Conservation (phyloP, 2,329 filamentous ascomycete species). For the Hyphodiscus sp. region DNA sequence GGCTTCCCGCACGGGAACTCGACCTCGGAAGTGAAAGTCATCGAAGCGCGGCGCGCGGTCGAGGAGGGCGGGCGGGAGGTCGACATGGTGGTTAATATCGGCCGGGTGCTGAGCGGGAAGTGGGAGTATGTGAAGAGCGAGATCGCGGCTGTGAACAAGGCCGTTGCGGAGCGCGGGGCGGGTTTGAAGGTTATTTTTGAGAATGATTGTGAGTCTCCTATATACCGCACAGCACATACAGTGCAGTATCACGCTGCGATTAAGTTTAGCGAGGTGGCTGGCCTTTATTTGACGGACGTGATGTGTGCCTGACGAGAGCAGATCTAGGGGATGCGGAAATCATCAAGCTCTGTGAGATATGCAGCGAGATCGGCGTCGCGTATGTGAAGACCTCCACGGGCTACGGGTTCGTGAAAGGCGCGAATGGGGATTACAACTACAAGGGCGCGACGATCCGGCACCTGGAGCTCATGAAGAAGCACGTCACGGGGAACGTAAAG, state of each 20-base stretch:
- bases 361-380: slow-evolving; percentile 42
- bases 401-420: slow-evolving; percentile 53
- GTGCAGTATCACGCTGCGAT: no score
- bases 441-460: slow-evolving; percentile 45
- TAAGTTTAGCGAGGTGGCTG: no score
- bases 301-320: neutral
- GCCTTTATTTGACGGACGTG: neutral
- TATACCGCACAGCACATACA: no score
- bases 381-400: slow-evolving; percentile 58
- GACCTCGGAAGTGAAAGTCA: slow-evolving; percentile 46
- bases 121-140: slow-evolving; percentile 51
- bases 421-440: slow-evolving; percentile 45
- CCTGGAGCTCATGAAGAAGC: slow-evolving; percentile 47
- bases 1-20: slow-evolving; percentile 56
- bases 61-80: slow-evolving; percentile 46
- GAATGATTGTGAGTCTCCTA: slow-evolving; percentile 40
- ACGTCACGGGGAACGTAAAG: slow-evolving; percentile 38
- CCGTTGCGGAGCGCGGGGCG: slow-evolving; percentile 37
- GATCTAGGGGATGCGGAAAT: slow-evolving; percentile 44
- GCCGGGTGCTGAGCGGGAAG: slow-evolving; percentile 48
- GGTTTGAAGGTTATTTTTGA: slow-evolving; percentile 57
- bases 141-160: slow-evolving; percentile 43
- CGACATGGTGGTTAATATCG: slow-evolving; percentile 56
- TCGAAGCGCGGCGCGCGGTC: slow-evolving; percentile 44
- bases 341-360: slow-evolving; percentile 46